Evolutionary conservation across 257 asterid genomes (phyloP), one percentile per base, ranked within the genome.

Genomic region (Gentiana dahurica): DNA sequence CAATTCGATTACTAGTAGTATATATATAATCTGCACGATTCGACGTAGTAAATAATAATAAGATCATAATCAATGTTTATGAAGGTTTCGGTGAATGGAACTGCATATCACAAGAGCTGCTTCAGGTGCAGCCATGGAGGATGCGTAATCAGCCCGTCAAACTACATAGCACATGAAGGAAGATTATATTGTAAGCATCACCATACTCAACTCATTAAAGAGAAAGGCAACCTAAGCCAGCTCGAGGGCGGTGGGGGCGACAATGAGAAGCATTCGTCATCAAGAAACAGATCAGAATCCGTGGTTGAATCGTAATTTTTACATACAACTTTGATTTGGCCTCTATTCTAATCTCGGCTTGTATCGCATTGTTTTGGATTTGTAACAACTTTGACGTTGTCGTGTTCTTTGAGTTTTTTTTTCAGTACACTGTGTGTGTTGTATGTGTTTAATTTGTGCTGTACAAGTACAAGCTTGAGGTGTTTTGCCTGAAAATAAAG

Each of bases 141-240:
- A n/a, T 92, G 99, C 39, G 77, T 70, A 8, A 92, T 92, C 51
- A 92, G 99, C 68, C 99, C 95, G 1, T 92, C 99, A 41, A 90
- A 83, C 77, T 86, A 89, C 77, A 80, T 86, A 38, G 95, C 97
- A 1, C 94, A 88, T 13, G 99, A 92, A 60, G 99, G 97, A 0
- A 80, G 91, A 4, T 87, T 92, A 11, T 92, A 85, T 79, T 92
- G 98, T 80, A 92, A 88, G 61, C 98, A 92, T 79, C 98, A 92
- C 79, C 98, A 92, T 55, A 73, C 77, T 58, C 98, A 92, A 69
- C 97, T 92, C 38, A 92, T 92, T 75, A 92, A 81, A 83, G 97
- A 87, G 90, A 92, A 91, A 62, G 96, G 98, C 66, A 91, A 91
- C 83, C 75, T 87, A 59, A 91, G 97, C 84, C 94, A 91, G 79